These are phyloP conservation scores for Salix arbutifolia DNA, from an alignment of 345 rosid species.

Conservation along the genomic window DNA sequence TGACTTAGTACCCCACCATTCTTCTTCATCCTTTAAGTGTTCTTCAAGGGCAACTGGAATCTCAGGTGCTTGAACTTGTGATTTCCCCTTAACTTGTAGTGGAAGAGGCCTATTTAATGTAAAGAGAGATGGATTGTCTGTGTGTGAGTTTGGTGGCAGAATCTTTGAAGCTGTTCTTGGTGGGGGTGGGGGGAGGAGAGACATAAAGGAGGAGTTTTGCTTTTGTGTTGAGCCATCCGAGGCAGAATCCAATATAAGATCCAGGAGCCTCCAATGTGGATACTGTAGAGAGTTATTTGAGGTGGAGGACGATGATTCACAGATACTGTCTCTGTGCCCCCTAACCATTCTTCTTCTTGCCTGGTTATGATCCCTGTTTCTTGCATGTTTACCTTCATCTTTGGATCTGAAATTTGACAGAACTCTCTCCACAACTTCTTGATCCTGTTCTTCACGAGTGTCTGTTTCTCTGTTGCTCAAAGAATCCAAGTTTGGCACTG, in stretches of 20 bases:
- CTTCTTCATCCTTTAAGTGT: constrained; percentile 30
- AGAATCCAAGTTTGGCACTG: constrained; percentile 48
- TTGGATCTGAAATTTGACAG: constrained; percentile 50
- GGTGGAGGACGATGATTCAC: constrained; percentile 21
- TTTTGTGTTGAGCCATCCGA: constrained; percentile 26
- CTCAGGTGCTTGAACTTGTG: constrained; percentile 12
- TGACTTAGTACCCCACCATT: constrained; percentile 23
- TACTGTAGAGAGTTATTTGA: constrained; percentile 17
- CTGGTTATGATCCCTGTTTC: constrained; percentile 43
- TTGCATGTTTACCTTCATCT: constrained; percentile 34
- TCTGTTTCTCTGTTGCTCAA: constrained; percentile 29
- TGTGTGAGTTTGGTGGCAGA: constrained; percentile 25
- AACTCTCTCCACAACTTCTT: constrained; percentile 46
- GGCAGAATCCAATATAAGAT: constrained; percentile 39
- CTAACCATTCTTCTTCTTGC: constrained; percentile 45
- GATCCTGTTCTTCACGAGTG: constrained; percentile 47
- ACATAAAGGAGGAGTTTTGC: constrained; percentile 42
- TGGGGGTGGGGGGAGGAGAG: constrained; percentile 48
- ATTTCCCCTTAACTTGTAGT: constrained; percentile 22
- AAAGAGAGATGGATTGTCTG: not conserved
- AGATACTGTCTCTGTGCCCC: constrained; percentile 17
- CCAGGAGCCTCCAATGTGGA: constrained; percentile 45
- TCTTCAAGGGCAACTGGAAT: constrained; percentile 16
- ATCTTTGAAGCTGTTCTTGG: constrained; percentile 46
- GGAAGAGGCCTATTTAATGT: constrained; percentile 7